These are phyloP conservation scores for Selaginella moellendorffii DNA, from an alignment of 75 land plant species.

Conservation along the genomic window DNA sequence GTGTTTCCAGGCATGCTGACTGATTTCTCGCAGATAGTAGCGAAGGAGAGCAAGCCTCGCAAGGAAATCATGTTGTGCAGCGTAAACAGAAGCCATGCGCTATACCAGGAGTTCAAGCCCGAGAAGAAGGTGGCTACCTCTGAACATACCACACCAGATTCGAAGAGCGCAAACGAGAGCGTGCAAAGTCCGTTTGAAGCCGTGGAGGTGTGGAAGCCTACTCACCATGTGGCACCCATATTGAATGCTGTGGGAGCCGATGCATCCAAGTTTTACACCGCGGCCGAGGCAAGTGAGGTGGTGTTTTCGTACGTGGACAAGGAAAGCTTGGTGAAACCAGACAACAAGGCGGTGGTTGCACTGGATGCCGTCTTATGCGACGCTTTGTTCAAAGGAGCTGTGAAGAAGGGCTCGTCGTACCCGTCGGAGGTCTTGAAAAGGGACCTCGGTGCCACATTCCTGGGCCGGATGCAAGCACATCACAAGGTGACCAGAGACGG, in stretches of 20 bases:
- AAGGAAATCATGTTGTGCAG: conserved; percentile 44
- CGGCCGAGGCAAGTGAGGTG: conserved; percentile 58
- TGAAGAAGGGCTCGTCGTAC: conserved; percentile 61
- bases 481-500: conserved; percentile 48
- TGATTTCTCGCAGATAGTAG: conserved; percentile 36
- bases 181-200: conserved; percentile 34
- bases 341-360: conserved; percentile 41
- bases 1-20: neutral
- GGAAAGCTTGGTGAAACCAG: conserved; percentile 51
- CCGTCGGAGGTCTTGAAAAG: conserved; percentile 83
- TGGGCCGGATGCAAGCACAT: conserved; percentile 77
- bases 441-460: conserved; percentile 52
- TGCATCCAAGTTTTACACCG: conserved; percentile 33
- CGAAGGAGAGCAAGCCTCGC: conserved; percentile 72
- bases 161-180: conserved; percentile 15
- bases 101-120: conserved; percentile 56
- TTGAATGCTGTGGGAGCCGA: conserved; percentile 66
- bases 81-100: conserved; percentile 55
- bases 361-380: conserved; percentile 70
- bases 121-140: conserved; percentile 39
- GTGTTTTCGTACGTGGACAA: conserved; percentile 66
- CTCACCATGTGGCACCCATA: conserved; percentile 60
- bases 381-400: conserved; percentile 74
- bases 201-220: conserved; percentile 56
- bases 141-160: conserved; percentile 22